phyloP scores from a whole-genome alignment of 768 basidiomycete genomes.

The Lentinula sp. region DNA sequence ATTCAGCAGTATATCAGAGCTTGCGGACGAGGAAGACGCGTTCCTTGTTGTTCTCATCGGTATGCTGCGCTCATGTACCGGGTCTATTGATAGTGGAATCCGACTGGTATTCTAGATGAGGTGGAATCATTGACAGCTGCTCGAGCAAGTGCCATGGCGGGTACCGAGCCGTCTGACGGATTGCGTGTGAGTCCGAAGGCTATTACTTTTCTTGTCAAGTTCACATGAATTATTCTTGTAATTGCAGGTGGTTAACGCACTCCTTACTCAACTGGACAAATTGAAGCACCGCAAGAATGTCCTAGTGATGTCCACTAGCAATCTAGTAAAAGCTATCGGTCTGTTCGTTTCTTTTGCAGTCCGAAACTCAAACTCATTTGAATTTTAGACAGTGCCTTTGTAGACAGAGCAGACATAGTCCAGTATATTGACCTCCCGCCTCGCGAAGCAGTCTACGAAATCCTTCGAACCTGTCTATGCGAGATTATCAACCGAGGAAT shows the following conservation, averaged over 20 bases:
- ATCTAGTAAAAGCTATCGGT: conserved; percentile 94
- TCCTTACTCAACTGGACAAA: conserved; percentile 95
- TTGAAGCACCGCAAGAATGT: conserved; percentile 91
- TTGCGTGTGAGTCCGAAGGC: conserved; percentile 52
- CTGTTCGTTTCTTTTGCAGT: conserved; percentile 10
- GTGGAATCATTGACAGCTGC: conserved; percentile 96
- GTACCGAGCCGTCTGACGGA: conserved; percentile 94
- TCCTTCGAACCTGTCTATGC: conserved; percentile 71
- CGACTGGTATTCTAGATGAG: conserved; percentile 58
- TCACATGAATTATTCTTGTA: background rate
- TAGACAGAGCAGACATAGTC: conserved; percentile 95
- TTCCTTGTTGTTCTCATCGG: conserved; percentile 96
- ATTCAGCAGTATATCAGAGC: conserved; percentile 82
- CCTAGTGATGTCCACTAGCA: conserved; percentile 93
- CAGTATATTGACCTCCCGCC: conserved; percentile 93
- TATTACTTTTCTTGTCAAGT: background rate
- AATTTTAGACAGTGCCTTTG: conserved; percentile 79
- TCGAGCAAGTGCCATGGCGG: conserved; percentile 88
- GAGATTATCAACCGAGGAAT: conserved; percentile 78
- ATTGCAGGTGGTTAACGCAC: conserved; percentile 88
- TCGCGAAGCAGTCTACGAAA: conserved; percentile 89
- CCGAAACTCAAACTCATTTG: background rate
- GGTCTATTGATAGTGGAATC: background rate
- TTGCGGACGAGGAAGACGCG: conserved; percentile 86
- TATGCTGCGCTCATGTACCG: conserved; percentile 17